Evolutionary conservation across 78 protist genomes (phyloP), one percentile per base, ranked within the genome.

Genomic region (Kipferlia bialata): DNA sequence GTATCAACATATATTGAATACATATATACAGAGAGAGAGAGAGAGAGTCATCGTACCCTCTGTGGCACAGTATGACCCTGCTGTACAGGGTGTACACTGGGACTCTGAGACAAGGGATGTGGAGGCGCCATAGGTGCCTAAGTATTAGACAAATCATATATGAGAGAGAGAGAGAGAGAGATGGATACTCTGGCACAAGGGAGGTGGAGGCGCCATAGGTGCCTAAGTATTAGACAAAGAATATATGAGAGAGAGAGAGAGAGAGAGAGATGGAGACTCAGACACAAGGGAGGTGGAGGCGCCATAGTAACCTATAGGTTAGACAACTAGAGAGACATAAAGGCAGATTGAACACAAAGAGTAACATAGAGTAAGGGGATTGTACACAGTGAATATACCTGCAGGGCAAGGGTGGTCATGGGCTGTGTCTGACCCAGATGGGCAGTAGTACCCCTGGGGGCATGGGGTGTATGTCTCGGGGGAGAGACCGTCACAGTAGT

Each of bases 391-490:
- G 45, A 48, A 62, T 29, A 70, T 38, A 26, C 78, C 78, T 0
- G 64, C 64, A 13, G 78, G 71, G 62, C 78, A 74, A 3, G 70
- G 66, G 31, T 64, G 1, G n/a, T 2, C 2, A 17, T 7, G 7
- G 54, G 67, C 55, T 33, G 78, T 74, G 20, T 44, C 7, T 22
- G 31, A 5, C 44, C 73, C 70, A n/a, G 32, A 12, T 0, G 78
- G 78, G 66, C 78, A 74, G 66, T 48, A 74, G 38, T 62, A 34
- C 15, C 78, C 78, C 24, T 45, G 34, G 22, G 59, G 55, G 56
- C 56, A 51, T 0, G 31, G 10, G 38, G 67, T 45, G 18, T 78
- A 78, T 17, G 66, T 66, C 7, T 59, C 65, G 17, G 16, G 12
- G 18, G 60, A 15, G 68, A 41, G 48, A 36, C 66, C n/a, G 37